Conservation (phyloP, 768 basidiomycete genomes). For the Podaxis mareebaensis region DNA sequence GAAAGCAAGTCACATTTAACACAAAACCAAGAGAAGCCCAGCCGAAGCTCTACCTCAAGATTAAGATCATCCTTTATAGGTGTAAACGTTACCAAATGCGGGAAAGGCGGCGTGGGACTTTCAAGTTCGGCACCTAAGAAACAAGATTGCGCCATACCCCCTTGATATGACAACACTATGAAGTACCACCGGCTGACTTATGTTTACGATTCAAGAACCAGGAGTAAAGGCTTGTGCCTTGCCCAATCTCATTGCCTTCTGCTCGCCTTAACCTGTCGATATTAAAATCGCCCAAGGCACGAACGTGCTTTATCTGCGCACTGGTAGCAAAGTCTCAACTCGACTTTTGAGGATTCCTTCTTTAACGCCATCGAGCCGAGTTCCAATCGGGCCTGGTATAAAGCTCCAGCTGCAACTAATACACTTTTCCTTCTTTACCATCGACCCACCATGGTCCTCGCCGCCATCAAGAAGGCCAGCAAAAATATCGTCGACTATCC, state of each 20-base stretch:
- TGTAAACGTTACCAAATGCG: neutral
- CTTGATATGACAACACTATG: slow-evolving; percentile 13
- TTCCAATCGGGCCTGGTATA: neutral
- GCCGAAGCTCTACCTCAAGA: neutral
- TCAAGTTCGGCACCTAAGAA: neutral
- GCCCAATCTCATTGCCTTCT: neutral
- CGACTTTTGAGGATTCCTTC: neutral
- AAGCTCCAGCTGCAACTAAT: neutral
- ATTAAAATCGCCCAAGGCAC: neutral
- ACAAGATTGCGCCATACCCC: slow-evolving; percentile 12
- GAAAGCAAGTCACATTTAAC: neutral
- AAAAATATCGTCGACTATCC: slow-evolving; percentile 64
- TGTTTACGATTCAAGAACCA: neutral
- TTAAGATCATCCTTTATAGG: neutral
- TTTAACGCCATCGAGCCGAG: neutral
- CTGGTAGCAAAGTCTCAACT: neutral
- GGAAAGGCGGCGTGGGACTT: neutral
- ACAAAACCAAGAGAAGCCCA: neutral
- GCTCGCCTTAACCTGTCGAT: neutral
- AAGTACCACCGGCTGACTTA: neutral
- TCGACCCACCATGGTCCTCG: slow-evolving; percentile 21
- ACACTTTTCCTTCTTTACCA: neutral
- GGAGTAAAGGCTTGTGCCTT: neutral
- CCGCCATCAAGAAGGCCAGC: slow-evolving; percentile 44
- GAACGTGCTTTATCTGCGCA: neutral